Evolutionary conservation across 1,284 basidiomycete genomes (phyloP), one percentile per base, ranked within the genome.

Genomic region (Athelia psychrophila): DNA sequence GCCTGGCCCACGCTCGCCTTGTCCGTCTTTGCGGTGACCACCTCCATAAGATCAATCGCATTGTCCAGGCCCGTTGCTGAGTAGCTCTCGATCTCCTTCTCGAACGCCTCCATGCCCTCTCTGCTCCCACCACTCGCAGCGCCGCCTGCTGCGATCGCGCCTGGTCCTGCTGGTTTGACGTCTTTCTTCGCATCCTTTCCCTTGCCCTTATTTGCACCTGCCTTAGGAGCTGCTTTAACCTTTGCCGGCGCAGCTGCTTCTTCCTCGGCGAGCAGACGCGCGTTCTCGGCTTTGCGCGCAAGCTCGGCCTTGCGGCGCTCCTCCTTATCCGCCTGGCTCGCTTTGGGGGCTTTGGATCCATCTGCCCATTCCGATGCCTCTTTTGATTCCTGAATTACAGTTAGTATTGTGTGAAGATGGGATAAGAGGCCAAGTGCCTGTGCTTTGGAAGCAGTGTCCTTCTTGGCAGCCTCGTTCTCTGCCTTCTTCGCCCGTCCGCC

Each of bases 21-120:
- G 70, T 98, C 95, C 76, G 85, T 88, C 77, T 91, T 94, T 8
- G 92, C 91, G 49, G 84, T 96, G 12, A 96, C 93, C 2, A 96
- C 79, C 54, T 91, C 87, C 60, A 98, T 71, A 54, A 97, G 80
- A 69, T 97, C 95, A 47, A 99, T 69, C 9, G 93, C 94, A 65
- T 95, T 91, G 65, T 99, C 95, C 51, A 98, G 80, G 13, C 94
- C 95, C 19, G 87, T 89, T 5, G 95, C 96, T 12, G 82, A 70
- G 68, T 83, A 92, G 63, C 85, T 86, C 68, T 91, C 83, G 10
- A 79, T 69, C 53, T 80, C 76, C 54, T 74, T 73, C n/a, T 62
- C 57, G 72, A 67, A 61, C 73, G 56, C 52, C 23, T 55, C 52
- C 47, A 60, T 60, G 18, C 51, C 55, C n/a, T 57, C 56, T 9